phyloP scores from a whole-genome alignment of 768 basidiomycete species.

The Galerina sulciceps region DNA sequence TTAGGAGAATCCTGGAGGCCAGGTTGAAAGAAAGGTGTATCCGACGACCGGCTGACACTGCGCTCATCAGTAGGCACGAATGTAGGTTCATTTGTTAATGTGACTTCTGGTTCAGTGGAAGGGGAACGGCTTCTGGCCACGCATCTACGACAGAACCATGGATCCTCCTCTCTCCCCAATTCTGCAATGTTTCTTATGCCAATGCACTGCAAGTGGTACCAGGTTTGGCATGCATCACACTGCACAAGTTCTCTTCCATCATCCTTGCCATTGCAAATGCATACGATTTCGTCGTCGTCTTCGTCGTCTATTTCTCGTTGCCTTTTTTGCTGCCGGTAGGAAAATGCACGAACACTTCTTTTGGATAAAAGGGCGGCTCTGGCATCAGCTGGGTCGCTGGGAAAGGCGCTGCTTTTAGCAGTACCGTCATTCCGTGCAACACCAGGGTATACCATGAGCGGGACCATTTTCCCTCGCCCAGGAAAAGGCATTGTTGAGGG shows the following conservation, averaged over 20 bases:
- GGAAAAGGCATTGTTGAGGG: constrained; percentile 29
- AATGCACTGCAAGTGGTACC: constrained; percentile 85
- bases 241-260: constrained; percentile 82
- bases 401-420: constrained; percentile 42
- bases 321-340: constrained; percentile 53
- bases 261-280: constrained; percentile 68
- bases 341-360: constrained; percentile 65
- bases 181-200: constrained; percentile 68
- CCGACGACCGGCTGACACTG: constrained; percentile 42
- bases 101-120: constrained; percentile 34
- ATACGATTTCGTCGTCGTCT: constrained; percentile 53
- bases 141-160: constrained; percentile 76
- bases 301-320: constrained; percentile 37
- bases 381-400: constrained; percentile 78
- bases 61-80: constrained; percentile 68
- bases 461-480: constrained; percentile 68
- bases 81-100: constrained; percentile 59
- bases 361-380: constrained; percentile 75
- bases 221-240: constrained; percentile 78
- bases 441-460: constrained; percentile 48
- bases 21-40: constrained; percentile 66
- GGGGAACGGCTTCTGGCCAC: constrained; percentile 46
- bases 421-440: constrained; percentile 20
- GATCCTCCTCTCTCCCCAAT: constrained; percentile 76
- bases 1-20: constrained; percentile 60